Evolutionary conservation across 257 asterid genomes (phyloP).

Genomic region (Nicotiana tomentosiformis): DNA sequence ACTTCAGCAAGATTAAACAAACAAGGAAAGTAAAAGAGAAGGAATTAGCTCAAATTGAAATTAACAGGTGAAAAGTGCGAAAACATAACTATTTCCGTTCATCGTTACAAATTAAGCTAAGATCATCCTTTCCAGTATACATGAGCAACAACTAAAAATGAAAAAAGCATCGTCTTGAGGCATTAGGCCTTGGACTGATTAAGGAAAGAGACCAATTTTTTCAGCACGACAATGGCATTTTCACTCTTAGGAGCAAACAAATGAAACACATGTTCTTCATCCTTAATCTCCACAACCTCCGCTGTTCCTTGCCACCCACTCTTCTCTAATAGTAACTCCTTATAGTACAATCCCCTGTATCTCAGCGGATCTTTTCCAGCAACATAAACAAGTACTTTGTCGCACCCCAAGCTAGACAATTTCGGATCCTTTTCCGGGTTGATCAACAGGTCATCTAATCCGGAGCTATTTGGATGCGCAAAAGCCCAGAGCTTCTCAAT

Average conservation of each 20-base stretch:
- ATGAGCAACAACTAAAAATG: no score
- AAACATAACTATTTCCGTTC: no score
- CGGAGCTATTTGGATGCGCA: conserved; percentile 37
- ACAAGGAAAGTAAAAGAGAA: no score
- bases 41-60: background rate
- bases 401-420: conserved; percentile 30
- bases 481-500: conserved; percentile 34
- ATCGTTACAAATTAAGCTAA: no score
- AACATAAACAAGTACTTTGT: conserved; percentile 35
- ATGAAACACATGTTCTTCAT: conserved; percentile 42
- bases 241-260: conserved; percentile 21
- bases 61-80: background rate
- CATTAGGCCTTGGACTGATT: background rate
- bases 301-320: conserved; percentile 46
- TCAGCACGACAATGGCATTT: conserved; percentile 27
- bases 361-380: conserved; percentile 37
- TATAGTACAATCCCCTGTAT: conserved; percentile 38
- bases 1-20: background rate
- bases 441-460: conserved; percentile 47
- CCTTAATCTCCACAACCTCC: conserved; percentile 46
- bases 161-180: no score
- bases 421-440: conserved; percentile 42
- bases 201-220: conserved; percentile 33
- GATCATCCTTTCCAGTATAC: no score
- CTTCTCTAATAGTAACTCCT: conserved; percentile 24